Evolutionary conservation across 2,329 filamentous ascomycete genomes (phyloP).

Genomic region (Cercospora zeina): DNA sequence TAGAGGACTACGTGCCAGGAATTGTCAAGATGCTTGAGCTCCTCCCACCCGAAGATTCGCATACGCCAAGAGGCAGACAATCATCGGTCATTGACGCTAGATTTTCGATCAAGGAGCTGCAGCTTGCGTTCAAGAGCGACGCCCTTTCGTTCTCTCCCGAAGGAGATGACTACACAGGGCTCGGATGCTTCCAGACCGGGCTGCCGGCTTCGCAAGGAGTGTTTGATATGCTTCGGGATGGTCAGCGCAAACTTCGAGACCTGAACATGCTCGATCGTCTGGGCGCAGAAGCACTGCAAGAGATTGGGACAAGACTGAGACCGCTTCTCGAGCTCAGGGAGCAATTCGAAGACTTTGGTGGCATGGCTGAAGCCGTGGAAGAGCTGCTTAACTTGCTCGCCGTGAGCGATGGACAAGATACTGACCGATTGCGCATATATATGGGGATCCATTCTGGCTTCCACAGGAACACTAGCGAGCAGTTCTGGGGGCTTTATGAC

Average conservation of each 20-base stretch:
- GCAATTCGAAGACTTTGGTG: slow-evolving; percentile 6
- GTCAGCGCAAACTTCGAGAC: slow-evolving; percentile 47
- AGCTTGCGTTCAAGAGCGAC: neutral
- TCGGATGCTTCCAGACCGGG: slow-evolving; percentile 48
- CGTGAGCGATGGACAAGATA: slow-evolving; percentile 11
- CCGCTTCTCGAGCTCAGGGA: slow-evolving; percentile 21
- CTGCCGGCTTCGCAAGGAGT: slow-evolving; percentile 45
- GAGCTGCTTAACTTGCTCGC: slow-evolving; percentile 29
- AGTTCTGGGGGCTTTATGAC: slow-evolving; percentile 34
- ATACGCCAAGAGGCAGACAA: neutral
- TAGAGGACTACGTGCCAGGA: slow-evolving; percentile 19
- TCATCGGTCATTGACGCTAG: neutral
- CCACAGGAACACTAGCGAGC: slow-evolving; percentile 26
- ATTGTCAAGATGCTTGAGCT: slow-evolving; percentile 6
- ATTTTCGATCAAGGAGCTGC: neutral
- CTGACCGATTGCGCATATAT: slow-evolving; percentile 26
- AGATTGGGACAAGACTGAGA: slow-evolving; percentile 31
- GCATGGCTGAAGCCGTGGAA: slow-evolving; percentile 16
- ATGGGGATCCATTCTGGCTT: slow-evolving; percentile 33
- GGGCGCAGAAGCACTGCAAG: slow-evolving; percentile 40
- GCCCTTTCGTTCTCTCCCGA: slow-evolving; percentile 12
- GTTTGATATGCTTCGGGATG: slow-evolving; percentile 49
- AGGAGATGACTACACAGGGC: slow-evolving; percentile 17
- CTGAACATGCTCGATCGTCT: slow-evolving; percentile 47
- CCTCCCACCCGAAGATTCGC: neutral